phyloP scores from a whole-genome alignment of 495 filamentous ascomycete species.

The Tetracladium marchalianum region DNA sequence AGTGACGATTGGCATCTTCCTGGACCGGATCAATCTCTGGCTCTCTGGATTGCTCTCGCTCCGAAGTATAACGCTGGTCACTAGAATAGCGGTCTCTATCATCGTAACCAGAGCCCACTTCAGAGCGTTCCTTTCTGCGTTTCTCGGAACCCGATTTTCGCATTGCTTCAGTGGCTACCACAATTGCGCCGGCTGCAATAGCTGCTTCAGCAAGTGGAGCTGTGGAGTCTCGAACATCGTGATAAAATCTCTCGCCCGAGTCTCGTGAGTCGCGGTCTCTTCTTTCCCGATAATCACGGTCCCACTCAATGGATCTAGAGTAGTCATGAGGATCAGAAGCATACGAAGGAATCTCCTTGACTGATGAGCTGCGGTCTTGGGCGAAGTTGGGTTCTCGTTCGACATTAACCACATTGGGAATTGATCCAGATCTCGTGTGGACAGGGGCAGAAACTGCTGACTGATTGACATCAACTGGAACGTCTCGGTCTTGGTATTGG shows the following conservation, averaged over 20 bases:
- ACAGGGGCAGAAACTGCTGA: slow-evolving; percentile 13
- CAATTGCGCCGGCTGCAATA: slow-evolving; percentile 27
- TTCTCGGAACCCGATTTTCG: slow-evolving; percentile 16
- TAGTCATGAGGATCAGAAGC: slow-evolving; percentile 7
- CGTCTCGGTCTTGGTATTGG: slow-evolving; percentile 37
- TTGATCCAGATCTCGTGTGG: slow-evolving; percentile 11
- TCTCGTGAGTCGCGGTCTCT: slow-evolving; percentile 23
- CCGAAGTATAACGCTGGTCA: not conserved
- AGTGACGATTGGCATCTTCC: slow-evolving; percentile 39
- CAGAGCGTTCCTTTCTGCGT: slow-evolving; percentile 14
- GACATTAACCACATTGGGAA: slow-evolving; percentile 33
- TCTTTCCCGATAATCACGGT: slow-evolving; percentile 2
- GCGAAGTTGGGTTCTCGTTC: slow-evolving; percentile 34
- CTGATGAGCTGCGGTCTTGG: slow-evolving; percentile 10
- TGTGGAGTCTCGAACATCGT: slow-evolving; percentile 28
- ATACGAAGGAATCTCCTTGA: slow-evolving; percentile 15
- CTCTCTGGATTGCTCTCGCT: slow-evolving; percentile 5
- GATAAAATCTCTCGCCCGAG: slow-evolving; percentile 20
- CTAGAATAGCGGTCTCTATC: not conserved
- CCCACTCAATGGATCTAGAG: slow-evolving; percentile 6
- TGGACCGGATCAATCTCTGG: slow-evolving; percentile 29
- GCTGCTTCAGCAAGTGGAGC: slow-evolving; percentile 25
- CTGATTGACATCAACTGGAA: slow-evolving; percentile 35
- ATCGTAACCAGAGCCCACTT: slow-evolving; percentile 2
- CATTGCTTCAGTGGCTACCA: slow-evolving; percentile 22